A percentile compares a stretch with the other conserved stretches of the same genome.
These are phyloP conservation scores for Ophiostoma ulmi DNA, from an alignment of 2,329 filamentous ascomycete species.

Conservation along the genomic window DNA sequence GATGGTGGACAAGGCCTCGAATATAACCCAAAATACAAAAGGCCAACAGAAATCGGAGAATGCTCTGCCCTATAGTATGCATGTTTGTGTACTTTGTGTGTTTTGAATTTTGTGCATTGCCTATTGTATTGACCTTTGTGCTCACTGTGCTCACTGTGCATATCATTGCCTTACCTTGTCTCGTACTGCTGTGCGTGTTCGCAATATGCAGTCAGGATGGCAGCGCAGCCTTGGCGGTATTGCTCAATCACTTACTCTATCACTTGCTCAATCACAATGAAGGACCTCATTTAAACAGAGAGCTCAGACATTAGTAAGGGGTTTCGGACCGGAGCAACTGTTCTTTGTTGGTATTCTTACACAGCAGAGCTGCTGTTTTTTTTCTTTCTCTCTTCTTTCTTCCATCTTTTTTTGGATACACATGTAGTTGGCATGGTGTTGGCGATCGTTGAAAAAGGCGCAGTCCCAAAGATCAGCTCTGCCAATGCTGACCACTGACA, in stretches of 20 bases:
- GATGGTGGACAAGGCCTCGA: not conserved
- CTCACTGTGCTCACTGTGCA: not conserved
- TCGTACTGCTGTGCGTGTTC: not conserved
- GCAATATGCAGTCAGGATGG: slow-evolving; percentile 4
- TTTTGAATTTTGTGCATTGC: not conserved
- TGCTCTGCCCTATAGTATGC: not conserved
- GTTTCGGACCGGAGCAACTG: not conserved
- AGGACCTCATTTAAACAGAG: not conserved
- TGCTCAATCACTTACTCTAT: not conserved
- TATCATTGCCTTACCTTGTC: not conserved
- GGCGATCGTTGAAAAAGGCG: slow-evolving; percentile 10
- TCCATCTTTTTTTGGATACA: no score
- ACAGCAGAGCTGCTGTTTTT: not conserved
- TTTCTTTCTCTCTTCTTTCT: not conserved
- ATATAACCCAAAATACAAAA: not conserved
- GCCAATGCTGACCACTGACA: slow-evolving; percentile 10
- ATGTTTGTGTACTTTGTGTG: no score
- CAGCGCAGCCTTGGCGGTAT: slow-evolving; percentile 4
- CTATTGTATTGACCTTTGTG: not conserved
- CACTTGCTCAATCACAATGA: no score
- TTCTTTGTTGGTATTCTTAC: not conserved
- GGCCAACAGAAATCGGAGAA: not conserved
- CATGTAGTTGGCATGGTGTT: not conserved
- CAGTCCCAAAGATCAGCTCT: slow-evolving; percentile 11
- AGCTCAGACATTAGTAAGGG: slow-evolving; percentile 1